Evolutionary conservation across 2,329 filamentous ascomycete genomes (phyloP), one percentile per base, ranked within the genome.

Genomic region (Cladosporium sp.): DNA sequence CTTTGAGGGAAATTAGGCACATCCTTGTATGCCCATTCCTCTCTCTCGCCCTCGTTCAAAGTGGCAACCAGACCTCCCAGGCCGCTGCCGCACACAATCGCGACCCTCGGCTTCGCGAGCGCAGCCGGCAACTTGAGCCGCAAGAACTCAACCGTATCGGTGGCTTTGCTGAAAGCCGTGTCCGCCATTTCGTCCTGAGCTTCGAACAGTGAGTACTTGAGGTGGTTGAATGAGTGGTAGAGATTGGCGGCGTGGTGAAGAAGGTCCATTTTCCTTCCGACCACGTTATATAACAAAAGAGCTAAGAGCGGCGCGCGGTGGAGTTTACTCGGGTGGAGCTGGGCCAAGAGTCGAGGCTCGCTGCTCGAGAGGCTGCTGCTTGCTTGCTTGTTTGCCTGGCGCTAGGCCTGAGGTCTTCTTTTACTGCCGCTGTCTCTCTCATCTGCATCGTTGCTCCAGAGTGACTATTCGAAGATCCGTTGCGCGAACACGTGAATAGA

Each of bases 31-130:
- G 76, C 71, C 59, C 78, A 75, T 60, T 79, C 78, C 49, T 76
- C 69, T 50, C 72, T 72, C 7, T 71, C 70, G 22, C 72, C 68
- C 16, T 69, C 59, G 45, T 80, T 69, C 39, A 84, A 73, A 3
- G 77, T 78, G 50, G 78, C 71, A 51, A 75, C 79, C 30, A 85
- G 73, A 1, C 80, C 80, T 35, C 80, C 80, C 7, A 85, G 67
- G 3, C 82, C 82, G 43, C 80, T 83, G 27, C 82, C 82, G 62
- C 82, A 85, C 19, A 85, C 76, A 50, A 85, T 80, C 33, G 79
- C 82, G 53, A 84, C 74, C 51, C 73, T 72, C 9, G 82, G 82
- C 38, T 52, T 53, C 2, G 68, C 65, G 49, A 76, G 70, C n/a
- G 82, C 62, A 13, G 62, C 53, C 13, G 79, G 78, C n/a, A 84